A percentile compares a stretch with the other conserved stretches of the same genome.
phyloP scores from a whole-genome alignment of 202 grass and related monocot species.

The Zoysia matrella region DNA sequence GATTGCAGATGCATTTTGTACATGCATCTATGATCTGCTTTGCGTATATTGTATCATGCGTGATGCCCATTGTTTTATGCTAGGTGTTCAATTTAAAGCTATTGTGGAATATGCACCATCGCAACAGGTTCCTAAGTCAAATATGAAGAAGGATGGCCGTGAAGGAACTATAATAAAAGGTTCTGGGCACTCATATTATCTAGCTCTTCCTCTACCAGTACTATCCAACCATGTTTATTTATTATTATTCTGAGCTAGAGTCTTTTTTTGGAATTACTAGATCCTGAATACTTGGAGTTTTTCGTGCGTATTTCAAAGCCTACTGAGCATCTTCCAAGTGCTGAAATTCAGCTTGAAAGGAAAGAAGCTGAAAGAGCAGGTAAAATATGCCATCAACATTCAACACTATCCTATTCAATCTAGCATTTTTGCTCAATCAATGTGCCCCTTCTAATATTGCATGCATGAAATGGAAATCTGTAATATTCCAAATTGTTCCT shows the following conservation, averaged over 20 bases:
- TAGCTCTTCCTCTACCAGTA: conserved; percentile 5
- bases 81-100: conserved; percentile 97
- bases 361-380: conserved; percentile 99
- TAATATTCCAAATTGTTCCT: conserved; percentile 32
- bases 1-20: neutral
- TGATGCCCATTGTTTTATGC: conserved; percentile 36
- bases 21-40: conserved; percentile 18
- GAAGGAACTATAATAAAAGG: conserved; percentile 91
- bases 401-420: conserved; percentile 24
- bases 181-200: conserved; percentile 38
- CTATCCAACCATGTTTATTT: conserved; percentile 17
- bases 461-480: conserved; percentile 15
- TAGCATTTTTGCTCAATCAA: conserved; percentile 34
- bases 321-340: conserved; percentile 87
- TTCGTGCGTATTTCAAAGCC: conserved; percentile 92
- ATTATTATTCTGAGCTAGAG: conserved; percentile 21
- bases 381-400: conserved; percentile 42
- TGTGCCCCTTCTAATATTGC: conserved; percentile 28
- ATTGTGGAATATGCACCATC: conserved; percentile 95
- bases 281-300: conserved; percentile 90
- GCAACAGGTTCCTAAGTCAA: conserved; percentile 74
- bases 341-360: conserved; percentile 99
- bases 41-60: conserved; percentile 33
- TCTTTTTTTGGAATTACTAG: conserved; percentile 59
- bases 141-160: conserved; percentile 87